Base-by-base conservation (phyloP, 192 early-diverging fungal genomes). In the Oehlia diaphana region DNA sequence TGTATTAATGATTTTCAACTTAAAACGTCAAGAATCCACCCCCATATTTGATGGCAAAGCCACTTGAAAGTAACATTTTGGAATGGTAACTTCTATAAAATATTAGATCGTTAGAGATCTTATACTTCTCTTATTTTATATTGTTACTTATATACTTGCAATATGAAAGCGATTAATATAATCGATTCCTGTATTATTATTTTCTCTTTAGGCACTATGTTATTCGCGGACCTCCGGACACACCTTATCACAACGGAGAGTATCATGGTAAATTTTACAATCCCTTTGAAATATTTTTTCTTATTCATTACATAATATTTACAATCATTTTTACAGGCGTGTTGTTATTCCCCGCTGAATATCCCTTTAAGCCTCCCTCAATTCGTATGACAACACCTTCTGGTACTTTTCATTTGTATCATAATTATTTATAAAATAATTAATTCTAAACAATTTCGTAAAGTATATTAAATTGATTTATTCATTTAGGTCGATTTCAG, bases 201-300 rank as follows among this genome's bases (percentile, higher is more conserved):
- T 77, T 61, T 58, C 66, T 12, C 47, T 21, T 23, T 83, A 95
- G 93, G 96, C 97, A 99, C 85, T 99, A 98, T 84, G 92, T 99
- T 35, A 91, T 99, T 64, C 92, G 92, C 63, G 98, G 98, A 44
- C 98, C 98, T 72, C 94, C 95, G n/a, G 96, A 96, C 67, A 96
- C 96, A 9, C 94, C 95, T 26, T 99, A 97, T 75, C 88, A 90
- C 68, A 94, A 92, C 77, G 98, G 98, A 67, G 93, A 97, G 86
- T 99, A 97, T 85, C 94, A 96, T 81, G 98, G 97, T 79, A 94
- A 90, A 80, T 65, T 47, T 37, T 62, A 4, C 16, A 3, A 28
- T 50, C 23, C 44, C 5, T 19, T 58, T 35, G 9, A 61, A 31
- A 37, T 74, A 28, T 10, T n/a, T 69, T 21, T 42, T 12, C 9